Evolutionary conservation across 768 basidiomycete genomes (phyloP), one percentile per base, ranked within the genome.

Genomic region (Tulasnella sp.): DNA sequence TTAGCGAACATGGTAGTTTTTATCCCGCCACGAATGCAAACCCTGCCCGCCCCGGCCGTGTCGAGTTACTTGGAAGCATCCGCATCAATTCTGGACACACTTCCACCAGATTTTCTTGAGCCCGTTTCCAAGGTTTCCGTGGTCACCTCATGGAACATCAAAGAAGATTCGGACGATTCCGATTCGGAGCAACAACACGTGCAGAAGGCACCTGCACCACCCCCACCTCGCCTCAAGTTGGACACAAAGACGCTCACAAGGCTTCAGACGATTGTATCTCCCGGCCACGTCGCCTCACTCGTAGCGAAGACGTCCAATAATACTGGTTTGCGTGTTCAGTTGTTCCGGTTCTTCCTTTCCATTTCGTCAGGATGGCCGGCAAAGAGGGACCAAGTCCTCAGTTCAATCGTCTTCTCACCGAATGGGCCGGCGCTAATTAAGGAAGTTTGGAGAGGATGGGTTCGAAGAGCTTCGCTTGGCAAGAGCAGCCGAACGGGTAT

Each of bases 1-100:
- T 81, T 93, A 9, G 91, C 93, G 0, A 96, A 94, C 81, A 83
- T 94, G 16, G 83, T 89, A 74, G 86, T 89, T 37, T 91, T 96
- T 82, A 86, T 87, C 15, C 85, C 89, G 0, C 89, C 91, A 1
- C 87, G 91, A 61, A 92, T 94, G 82, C 80, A 86, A 13, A 83
- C 83, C 9, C 84, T 93, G 16, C 83, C 87, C 0, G 80, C 85
- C 3, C 78, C 85, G 0, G 85, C 89, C 2, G 82, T 93, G 20
- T 83, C 82, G 26, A 84, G 86, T 7, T 93, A 92, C 79, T 84
- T 93, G 26, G 83, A 84, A 10, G 86, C 93, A 40, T 85, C 89
- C 26, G 84, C 88, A 3, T 81, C 82, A 0, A 82, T 93, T 7
- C 82, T 81, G 57, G 74, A 67, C n/a, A 78, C 74, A 20, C 32